Conservation (phyloP, 345 rosid genomes). For the Theobroma cacao region DNA sequence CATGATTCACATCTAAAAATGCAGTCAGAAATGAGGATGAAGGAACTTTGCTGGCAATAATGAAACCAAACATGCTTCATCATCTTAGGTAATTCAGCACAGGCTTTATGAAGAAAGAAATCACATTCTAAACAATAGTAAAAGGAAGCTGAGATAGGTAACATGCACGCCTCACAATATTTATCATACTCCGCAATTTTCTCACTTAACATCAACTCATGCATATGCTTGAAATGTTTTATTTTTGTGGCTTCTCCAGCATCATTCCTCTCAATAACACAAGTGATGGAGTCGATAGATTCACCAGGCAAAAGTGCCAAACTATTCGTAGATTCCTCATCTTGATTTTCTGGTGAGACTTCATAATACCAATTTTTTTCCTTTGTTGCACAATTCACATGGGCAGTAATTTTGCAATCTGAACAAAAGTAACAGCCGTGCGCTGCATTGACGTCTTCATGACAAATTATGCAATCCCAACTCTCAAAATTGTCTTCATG, state of each 20-base stretch:
- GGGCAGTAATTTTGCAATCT: background rate
- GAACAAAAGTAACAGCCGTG: too few species aligned
- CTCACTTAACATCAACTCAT: background rate
- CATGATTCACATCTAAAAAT: background rate
- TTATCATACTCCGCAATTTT: background rate
- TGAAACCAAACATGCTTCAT: background rate
- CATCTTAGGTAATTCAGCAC: background rate
- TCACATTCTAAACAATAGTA: background rate
- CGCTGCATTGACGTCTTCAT: too few species aligned
- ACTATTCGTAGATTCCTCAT: background rate
- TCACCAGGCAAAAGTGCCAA: background rate
- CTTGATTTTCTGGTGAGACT: background rate
- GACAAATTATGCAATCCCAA: too few species aligned
- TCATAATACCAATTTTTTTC: too few species aligned
- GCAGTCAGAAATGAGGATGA: background rate
- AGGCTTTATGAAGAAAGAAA: background rate
- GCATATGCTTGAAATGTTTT: background rate
- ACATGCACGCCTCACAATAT: background rate
- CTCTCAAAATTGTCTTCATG: background rate
- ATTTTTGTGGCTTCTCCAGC: background rate
- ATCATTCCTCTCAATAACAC: background rate
- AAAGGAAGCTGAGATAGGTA: background rate
- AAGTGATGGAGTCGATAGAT: background rate
- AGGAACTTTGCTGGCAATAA: too few species aligned
- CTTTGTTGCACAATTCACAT: background rate